Conservation (phyloP, 148 eudicot species). For the Camellia lanceoleosa region DNA sequence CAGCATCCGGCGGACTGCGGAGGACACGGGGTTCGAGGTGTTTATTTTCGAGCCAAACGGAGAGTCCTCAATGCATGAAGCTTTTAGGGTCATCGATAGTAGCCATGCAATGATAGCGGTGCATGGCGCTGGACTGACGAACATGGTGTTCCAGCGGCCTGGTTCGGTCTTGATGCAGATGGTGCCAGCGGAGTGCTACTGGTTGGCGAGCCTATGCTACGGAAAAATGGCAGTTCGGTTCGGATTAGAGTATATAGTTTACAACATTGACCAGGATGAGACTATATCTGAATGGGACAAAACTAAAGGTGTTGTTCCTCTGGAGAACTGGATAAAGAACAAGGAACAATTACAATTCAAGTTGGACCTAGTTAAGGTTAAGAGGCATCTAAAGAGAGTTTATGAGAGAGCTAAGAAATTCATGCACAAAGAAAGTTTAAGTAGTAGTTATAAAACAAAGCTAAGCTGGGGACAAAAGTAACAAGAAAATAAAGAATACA, state of each 20-base stretch:
- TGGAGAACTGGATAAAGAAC: not conserved
- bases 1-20: conserved; percentile 18
- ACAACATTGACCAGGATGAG: not conserved
- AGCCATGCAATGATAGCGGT: conserved; percentile 38
- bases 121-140: conserved; percentile 30
- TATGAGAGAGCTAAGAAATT: not conserved
- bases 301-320: not conserved
- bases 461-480: too few relatives aligned
- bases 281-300: not conserved
- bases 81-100: conserved; percentile 24
- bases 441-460: too few relatives aligned
- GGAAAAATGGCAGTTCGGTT: conserved; percentile 12
- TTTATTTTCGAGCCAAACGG: conserved; percentile 27
- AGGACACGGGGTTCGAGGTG: conserved; percentile 34
- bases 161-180: conserved; percentile 13
- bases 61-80: conserved; percentile 15
- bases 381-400: not conserved
- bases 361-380: not conserved
- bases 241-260: conserved; percentile 8
- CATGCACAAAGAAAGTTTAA: conserved; percentile 8
- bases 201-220: not conserved
- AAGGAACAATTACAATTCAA: not conserved
- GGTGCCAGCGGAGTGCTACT: not conserved
- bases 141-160: conserved; percentile 16
- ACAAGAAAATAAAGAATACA: too few relatives aligned